These are phyloP conservation scores for Ephemerocybe angulata DNA, from an alignment of 768 basidiomycete genomes.

Conservation along the genomic window DNA sequence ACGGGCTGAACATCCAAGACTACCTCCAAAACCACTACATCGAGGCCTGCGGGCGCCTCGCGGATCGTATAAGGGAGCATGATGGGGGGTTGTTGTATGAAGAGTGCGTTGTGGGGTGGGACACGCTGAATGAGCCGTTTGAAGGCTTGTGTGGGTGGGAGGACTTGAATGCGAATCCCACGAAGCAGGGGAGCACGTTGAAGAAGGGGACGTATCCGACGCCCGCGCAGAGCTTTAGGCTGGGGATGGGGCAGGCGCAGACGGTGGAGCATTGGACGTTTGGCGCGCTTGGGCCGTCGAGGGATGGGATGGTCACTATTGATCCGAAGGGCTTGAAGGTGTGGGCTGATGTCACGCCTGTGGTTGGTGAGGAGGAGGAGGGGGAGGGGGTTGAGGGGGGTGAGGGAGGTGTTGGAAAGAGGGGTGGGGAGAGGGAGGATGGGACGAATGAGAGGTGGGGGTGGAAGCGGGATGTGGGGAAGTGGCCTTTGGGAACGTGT, in stretches of 20 bases:
- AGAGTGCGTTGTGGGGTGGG: conserved; percentile 93
- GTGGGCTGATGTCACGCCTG: conserved; percentile 54
- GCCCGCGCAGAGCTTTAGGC: conserved; percentile 74
- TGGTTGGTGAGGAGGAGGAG: conserved; percentile 17
- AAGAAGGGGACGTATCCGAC: conserved; percentile 89
- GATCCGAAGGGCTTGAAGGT: conserved; percentile 79
- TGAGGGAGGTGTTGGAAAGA: conserved; percentile 2
- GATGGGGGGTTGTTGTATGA: conserved; percentile 71
- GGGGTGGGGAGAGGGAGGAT: conserved; percentile 26
- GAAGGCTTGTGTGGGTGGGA: conserved; percentile 72
- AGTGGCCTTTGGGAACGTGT: conserved; percentile 75
- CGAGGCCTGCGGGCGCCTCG: conserved; percentile 69
- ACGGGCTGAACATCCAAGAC: conserved; percentile 89
- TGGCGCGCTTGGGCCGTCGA: conserved; percentile 70
- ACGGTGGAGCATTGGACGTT: conserved; percentile 84
- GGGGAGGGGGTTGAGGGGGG: conserved; percentile 15
- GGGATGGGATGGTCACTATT: conserved; percentile 70
- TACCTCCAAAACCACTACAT: conserved; percentile 79
- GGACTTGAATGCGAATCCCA: conserved; percentile 64
- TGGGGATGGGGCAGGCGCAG: conserved; percentile 86
- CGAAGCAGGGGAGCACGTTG: conserved; percentile 62
- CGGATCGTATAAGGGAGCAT: conserved; percentile 64
- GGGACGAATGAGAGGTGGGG: conserved; percentile 72
- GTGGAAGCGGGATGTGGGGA: conserved; percentile 64
- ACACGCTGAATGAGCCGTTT: conserved; percentile 91